phyloP scores from a whole-genome alignment of 2,329 filamentous ascomycete genomes.

The Emergomyces orientalis region DNA sequence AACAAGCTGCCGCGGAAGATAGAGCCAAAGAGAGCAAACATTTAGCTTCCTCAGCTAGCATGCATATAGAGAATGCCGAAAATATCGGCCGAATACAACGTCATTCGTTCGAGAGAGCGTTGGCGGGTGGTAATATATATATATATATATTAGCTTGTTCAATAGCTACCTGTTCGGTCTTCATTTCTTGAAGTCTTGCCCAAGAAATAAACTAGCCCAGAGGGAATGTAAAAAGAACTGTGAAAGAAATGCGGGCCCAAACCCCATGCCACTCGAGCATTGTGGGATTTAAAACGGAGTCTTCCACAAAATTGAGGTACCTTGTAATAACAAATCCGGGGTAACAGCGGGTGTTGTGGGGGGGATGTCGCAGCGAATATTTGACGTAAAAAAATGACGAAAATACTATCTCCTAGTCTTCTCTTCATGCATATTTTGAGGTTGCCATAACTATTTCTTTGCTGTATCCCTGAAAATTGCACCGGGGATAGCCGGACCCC shows the following conservation, averaged over 20 bases:
- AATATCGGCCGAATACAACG: not conserved
- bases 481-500: not conserved
- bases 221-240: not conserved
- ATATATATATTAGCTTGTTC: not conserved
- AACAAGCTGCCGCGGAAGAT: not conserved
- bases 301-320: not conserved
- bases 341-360: not conserved
- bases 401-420: not conserved
- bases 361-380: not conserved
- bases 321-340: not conserved
- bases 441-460: no score
- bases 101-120: not conserved
- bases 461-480: not conserved
- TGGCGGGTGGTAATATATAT: not conserved
- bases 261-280: not conserved
- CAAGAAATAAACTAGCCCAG: not conserved
- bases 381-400: not conserved
- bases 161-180: not conserved
- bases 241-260: not conserved
- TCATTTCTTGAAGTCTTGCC: not conserved
- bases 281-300: not conserved
- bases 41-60: not conserved
- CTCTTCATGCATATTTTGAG: not conserved
- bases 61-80: not conserved
- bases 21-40: not conserved